Base-by-base conservation (phyloP, 352 stramenopile genomes). In the Globisporangium sylvaticum region DNA sequence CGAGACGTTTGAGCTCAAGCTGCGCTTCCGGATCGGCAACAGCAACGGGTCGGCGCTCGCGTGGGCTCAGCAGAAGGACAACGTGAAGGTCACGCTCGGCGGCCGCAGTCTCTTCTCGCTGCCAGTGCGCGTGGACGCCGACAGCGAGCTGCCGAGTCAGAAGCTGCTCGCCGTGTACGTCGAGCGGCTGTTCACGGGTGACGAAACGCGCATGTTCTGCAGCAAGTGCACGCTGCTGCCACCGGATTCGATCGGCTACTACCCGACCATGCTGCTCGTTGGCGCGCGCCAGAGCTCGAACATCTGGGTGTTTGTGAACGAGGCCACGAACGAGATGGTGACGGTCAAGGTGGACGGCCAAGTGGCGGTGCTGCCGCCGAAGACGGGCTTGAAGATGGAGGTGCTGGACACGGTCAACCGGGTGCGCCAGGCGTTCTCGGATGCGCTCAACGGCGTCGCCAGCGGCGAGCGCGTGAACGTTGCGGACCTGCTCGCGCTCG, bases 221-320 rank as follows among this genome's bases (percentile, higher is more conserved):
- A 82, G 72, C 56, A 91, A 92, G 60, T 92, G 81, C 59, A 95
- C 87, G 42, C 66, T 95, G 46, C 62, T 95, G 34, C 87, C 87
- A 8, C 80, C 85, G 10, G 75, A 79, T 34, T 77, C 70, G 7
- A 50, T 80, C 22, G 72, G 73, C 3, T 95, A 92, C 67, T 89
- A 88, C 27, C 75, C 85, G 10, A 80, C 88, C 29, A 69, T 92
- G 73, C 34, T 86, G 54, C 58, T 89, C 6, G 68, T 86, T 29
- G 75, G 75, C 60, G 77, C 77, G 39, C 75, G 74, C 12, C 67
- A 61, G 31, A 31, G 73, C 37, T 73, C 77, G 0, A 92, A 89
- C 62, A 85, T 93, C 65, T 91, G 86, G 72, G 54, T 95, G 12
- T 74, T 84, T 55, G 80, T 91, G 58, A 80, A 92, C 59, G 46